Evolutionary conservation across 129 eudicot species (phyloP), one percentile per base, ranked within the genome.

Genomic region (Flaveria robusta): DNA sequence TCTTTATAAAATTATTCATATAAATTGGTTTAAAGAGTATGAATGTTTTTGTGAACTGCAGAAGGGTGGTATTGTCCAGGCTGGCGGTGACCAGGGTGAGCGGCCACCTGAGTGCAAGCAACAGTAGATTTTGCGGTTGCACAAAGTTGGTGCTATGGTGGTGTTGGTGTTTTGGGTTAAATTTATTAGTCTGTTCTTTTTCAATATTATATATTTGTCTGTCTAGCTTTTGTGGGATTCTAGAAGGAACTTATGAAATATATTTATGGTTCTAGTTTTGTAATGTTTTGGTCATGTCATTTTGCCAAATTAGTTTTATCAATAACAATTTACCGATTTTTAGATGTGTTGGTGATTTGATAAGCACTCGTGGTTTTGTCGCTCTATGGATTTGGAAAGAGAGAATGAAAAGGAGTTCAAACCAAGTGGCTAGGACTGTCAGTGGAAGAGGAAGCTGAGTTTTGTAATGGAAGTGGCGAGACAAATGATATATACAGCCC

Each of bases 81-180:
- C 81, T 71, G 89, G 81, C 4, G 89, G 86, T 71, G 89, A 77
- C 68, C 87, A 80, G 76, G 91, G 85, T 39, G 96, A 86, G 31
- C 78, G 86, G 14, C 91, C 91, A 71, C 89, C 89, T 6, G 91
- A 89, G 80, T 89, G 96, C 87, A 89, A 89, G 75, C 96, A 89
- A 74, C 96, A 89, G 71, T 89, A 86, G 74, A 3, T 12, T 47
- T 41, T 27, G 55, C n/a, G 71, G 23, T 13, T n/a, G 8, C 20
- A 42, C 43, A 23, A 1, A 72, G 29, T 13, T 16, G 74, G 69
- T 31, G 43, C 16, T 24, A 0, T 34, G 68, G 47, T 39, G 46
- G 52, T 31, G 68, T 34, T 54, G 59, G 54, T 37, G 49, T 66
- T 34, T 42, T 45, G 73, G 81, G 14, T 74, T 18, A 8, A 19